These are phyloP conservation scores for Crithidia brevicula DNA, from an alignment of 208 protist genomes.

Conservation along the genomic window DNA sequence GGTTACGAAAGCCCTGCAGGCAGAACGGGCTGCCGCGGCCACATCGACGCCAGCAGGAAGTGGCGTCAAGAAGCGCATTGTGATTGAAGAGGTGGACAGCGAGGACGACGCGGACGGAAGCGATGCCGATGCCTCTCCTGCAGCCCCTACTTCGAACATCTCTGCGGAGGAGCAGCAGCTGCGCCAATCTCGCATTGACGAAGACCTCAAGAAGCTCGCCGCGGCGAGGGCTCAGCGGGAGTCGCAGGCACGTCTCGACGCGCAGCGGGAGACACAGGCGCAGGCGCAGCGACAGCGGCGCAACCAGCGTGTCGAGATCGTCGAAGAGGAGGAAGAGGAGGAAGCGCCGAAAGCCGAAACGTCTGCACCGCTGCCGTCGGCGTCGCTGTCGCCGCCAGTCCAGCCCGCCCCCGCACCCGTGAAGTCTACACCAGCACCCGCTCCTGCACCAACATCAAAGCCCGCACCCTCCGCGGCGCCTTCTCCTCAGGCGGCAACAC, in stretches of 20 bases:
- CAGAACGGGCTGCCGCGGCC: slow-evolving; percentile 36
- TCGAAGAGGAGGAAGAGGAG: slow-evolving; percentile 62
- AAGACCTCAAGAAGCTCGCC: slow-evolving; percentile 52
- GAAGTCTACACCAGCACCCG: neutral
- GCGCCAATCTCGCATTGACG: slow-evolving; percentile 36
- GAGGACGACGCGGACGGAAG: slow-evolving; percentile 50
- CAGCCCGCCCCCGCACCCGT: slow-evolving; percentile 10
- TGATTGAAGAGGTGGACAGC: slow-evolving; percentile 87
- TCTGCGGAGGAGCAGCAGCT: slow-evolving; percentile 34
- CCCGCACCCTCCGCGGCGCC: slow-evolving; percentile 4
- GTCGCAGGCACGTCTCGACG: slow-evolving; percentile 36
- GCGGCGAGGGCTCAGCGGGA: slow-evolving; percentile 20
- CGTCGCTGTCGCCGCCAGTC: neutral
- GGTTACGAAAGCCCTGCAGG: slow-evolving; percentile 78
- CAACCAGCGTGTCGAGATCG: slow-evolving; percentile 68
- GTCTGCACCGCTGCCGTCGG: neutral
- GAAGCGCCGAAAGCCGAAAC: neutral
- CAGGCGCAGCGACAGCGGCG: slow-evolving; percentile 39
- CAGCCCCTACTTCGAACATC: neutral
- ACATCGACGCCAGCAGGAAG: slow-evolving; percentile 15
- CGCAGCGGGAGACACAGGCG: slow-evolving; percentile 38
- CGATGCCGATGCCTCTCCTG: neutral
- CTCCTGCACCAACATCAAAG: neutral
- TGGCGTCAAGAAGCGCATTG: slow-evolving; percentile 66
- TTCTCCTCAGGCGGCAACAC: neutral